phyloP scores from a whole-genome alignment of 73 alveolate genomes.

The Urostyla sp. region DNA sequence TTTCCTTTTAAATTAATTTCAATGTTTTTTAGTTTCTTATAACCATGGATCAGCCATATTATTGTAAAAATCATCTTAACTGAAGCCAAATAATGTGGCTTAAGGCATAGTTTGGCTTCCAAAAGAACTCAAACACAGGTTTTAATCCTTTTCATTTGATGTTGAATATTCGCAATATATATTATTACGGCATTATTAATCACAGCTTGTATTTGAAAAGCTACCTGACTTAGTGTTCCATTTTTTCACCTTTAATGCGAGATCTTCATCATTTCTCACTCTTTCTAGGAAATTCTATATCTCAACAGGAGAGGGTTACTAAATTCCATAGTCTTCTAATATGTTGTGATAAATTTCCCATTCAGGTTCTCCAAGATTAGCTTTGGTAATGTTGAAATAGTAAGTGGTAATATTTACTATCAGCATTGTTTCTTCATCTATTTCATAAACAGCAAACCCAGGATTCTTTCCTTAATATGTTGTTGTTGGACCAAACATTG shows the following conservation, averaged over 20 bases:
- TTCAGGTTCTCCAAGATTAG: slow-evolving; percentile 57
- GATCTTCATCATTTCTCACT: background rate
- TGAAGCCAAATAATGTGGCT: background rate
- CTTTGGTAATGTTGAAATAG: slow-evolving; percentile 45
- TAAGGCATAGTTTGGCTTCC: background rate
- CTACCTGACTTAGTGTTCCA: slow-evolving; percentile 16
- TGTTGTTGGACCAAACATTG: slow-evolving; percentile 31
- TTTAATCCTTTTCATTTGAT: background rate
- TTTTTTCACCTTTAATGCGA: background rate
- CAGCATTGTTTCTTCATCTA: slow-evolving; percentile 57
- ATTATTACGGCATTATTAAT: slow-evolving; percentile 38
- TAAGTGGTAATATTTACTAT: slow-evolving; percentile 43
- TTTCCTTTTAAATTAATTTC: no score
- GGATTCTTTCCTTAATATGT: slow-evolving; percentile 64
- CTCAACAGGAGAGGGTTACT: slow-evolving; percentile 57
- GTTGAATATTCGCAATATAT: slow-evolving; percentile 20
- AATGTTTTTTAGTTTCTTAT: background rate
- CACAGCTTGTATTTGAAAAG: slow-evolving; percentile 21
- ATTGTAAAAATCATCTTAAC: slow-evolving; percentile 27
- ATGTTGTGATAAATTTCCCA: slow-evolving; percentile 50
- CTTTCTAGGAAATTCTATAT: slow-evolving; percentile 7
- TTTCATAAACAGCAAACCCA: slow-evolving; percentile 60
- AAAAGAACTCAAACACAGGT: background rate
- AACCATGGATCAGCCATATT: slow-evolving; percentile 57
- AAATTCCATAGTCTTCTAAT: slow-evolving; percentile 50